Base-by-base conservation (phyloP, 371 early-diverging fungal species). In the Mucor ambiguus region DNA sequence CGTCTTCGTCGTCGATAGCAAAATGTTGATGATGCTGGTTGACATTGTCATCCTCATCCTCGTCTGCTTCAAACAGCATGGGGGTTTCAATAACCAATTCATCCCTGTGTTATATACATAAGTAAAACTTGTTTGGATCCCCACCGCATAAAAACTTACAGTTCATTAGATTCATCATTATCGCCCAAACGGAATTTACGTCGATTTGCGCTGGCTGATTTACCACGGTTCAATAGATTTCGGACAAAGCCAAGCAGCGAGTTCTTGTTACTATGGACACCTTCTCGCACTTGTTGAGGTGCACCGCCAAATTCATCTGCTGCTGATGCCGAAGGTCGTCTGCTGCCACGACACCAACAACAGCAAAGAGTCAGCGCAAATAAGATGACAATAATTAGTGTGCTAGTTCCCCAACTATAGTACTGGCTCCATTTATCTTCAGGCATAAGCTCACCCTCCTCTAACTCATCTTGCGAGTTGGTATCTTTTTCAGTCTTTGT, bases 41-140 rank as follows among this genome's bases (percentile, higher is more conserved):
- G 16, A 44, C 41, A 35, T 64, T 33, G 33, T 49, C 83, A 5
- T 28, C 28, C 6, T 52, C 83, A 14, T 28, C 28, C 8, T 52
- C 52, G 4, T 52, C 28, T 1, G 78, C 80, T 26, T 75, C 77
- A 63, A 78, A 82, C 18, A 82, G 33, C 28, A 76, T 80, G 7
- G 83, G 80, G 16, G 75, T 78, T 38, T 80, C 80, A 41, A 82
- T 67, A 0, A 82, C 83, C 10, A 82, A 64, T 54, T 82, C 83
- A 52, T 82, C 83, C 59, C 82, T 82, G 44, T 28, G 26, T 11
- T 9, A 1, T 33, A 33, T 1, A n/a, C 9, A 9, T 33, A 33
- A 33, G 33, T 33, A 4, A 33, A 33, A 1, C 9, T 33, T 4
- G 8, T 33, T 9, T 4, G 8, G 33, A 9, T 1, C 9, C 33